phyloP scores from a whole-genome alignment of 441 rosid genomes.

The Francoa sonchifolia region DNA sequence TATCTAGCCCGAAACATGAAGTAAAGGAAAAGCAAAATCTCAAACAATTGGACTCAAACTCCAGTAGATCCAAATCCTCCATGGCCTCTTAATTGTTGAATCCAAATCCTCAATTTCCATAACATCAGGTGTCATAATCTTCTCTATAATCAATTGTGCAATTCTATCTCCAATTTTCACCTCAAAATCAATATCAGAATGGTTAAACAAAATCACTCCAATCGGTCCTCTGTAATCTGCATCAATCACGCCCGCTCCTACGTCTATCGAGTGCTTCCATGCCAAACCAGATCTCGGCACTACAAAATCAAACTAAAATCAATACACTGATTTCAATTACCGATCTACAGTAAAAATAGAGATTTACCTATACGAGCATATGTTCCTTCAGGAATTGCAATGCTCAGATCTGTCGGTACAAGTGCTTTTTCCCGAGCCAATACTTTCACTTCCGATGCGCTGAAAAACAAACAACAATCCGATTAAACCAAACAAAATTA shows the following conservation, averaged over 20 bases:
- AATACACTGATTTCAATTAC: neutral
- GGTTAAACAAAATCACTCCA: constrained; percentile 60
- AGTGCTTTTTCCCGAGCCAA: constrained; percentile 79
- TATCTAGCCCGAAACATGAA: too few species aligned
- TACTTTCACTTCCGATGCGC: constrained; percentile 48
- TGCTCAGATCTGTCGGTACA: constrained; percentile 64
- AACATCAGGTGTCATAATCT: constrained; percentile 49
- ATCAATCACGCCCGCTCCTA: constrained; percentile 75
- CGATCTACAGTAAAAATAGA: neutral
- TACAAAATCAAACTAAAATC: constrained; percentile 1
- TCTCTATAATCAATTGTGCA: constrained; percentile 59
- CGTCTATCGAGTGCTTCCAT: constrained; percentile 73
- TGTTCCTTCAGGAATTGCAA: constrained; percentile 65
- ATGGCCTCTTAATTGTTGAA: constrained; percentile 43
- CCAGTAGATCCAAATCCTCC: constrained; percentile 85
- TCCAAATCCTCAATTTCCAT: constrained; percentile 57
- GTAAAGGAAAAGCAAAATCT: too few species aligned
- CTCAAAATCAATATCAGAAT: constrained; percentile 52
- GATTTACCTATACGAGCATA: constrained; percentile 67
- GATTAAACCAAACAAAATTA: neutral
- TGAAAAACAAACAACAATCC: constrained; percentile 1
- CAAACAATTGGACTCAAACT: too few species aligned
- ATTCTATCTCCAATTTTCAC: constrained; percentile 56
- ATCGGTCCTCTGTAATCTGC: constrained; percentile 72
- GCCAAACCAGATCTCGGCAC: constrained; percentile 80